A percentile compares a stretch with the other conserved stretches of the same genome.
Evolutionary conservation across 768 basidiomycete genomes (phyloP).

Genomic region (Sarcomyxa edulis): DNA sequence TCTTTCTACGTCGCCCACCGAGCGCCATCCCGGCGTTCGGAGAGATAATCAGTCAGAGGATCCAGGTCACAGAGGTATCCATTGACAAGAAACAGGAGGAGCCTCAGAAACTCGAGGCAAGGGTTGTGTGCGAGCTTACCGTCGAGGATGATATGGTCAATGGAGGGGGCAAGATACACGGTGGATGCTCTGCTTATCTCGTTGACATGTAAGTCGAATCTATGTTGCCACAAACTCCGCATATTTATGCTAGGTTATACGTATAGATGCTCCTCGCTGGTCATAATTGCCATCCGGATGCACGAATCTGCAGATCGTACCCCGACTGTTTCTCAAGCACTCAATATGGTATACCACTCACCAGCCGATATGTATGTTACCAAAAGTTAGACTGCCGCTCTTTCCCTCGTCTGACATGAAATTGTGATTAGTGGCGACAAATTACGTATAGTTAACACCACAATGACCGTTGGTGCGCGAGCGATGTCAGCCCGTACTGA

Average conservation of each 20-base stretch:
- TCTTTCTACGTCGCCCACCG: conserved; percentile 27
- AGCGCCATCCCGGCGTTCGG: conserved; percentile 23
- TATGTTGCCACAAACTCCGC: neutral
- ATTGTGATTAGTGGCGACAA: conserved; percentile 48
- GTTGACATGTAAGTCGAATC: conserved; percentile 40
- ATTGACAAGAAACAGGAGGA: conserved; percentile 39
- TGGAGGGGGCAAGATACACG: conserved; percentile 40
- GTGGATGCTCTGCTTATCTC: conserved; percentile 49
- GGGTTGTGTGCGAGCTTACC: conserved; percentile 37
- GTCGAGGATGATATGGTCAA: conserved; percentile 54
- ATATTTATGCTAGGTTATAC: neutral
- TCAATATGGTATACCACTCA: conserved; percentile 51
- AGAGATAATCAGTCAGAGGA: conserved; percentile 18
- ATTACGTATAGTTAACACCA: conserved; percentile 47
- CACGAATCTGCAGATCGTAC: neutral
- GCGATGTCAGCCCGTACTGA: conserved; percentile 45
- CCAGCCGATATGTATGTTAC: conserved; percentile 42
- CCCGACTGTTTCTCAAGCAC: conserved; percentile 40
- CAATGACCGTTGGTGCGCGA: conserved; percentile 42
- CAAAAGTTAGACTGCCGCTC: neutral
- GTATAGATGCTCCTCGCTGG: conserved; percentile 47
- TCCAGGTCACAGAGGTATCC: conserved; percentile 35
- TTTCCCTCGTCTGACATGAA: neutral
- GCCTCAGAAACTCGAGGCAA: conserved; percentile 34
- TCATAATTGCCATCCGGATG: conserved; percentile 26